These are phyloP conservation scores for Coemansia sp. DNA, from an alignment of 192 early-diverging fungal genomes.

Conservation along the genomic window DNA sequence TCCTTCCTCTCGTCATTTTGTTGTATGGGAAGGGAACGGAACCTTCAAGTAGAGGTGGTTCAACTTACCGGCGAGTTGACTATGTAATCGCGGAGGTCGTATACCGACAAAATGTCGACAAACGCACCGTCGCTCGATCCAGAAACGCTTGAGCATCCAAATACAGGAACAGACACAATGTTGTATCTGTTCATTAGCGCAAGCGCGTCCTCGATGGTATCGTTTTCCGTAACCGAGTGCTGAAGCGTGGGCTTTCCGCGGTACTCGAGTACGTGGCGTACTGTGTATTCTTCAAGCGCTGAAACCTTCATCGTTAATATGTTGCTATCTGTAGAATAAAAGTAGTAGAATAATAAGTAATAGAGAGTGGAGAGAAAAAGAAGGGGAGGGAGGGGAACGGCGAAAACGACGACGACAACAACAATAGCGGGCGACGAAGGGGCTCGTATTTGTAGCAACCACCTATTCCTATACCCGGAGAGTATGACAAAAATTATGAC, in stretches of 20 bases:
- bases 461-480: not conserved
- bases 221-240: conserved; percentile 19
- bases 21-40: not conserved
- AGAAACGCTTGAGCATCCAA: conserved; percentile 5
- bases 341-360: not conserved
- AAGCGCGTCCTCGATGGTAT: conserved; percentile 33
- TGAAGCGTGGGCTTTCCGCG: conserved; percentile 38
- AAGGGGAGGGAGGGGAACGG: not conserved
- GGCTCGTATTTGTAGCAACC: too few species aligned
- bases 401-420: not conserved
- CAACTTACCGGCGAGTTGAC: conserved; percentile 32
- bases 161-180: conserved; percentile 51
- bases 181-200: conserved; percentile 36
- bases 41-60: too few species aligned
- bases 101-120: conserved; percentile 50
- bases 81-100: conserved; percentile 53
- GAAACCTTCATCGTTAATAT: conserved; percentile 29
- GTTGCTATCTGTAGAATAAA: not conserved
- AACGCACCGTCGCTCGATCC: conserved; percentile 9
- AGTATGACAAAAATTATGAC: not conserved
- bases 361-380: not conserved
- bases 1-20: too few species aligned
- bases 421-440: too few species aligned
- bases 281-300: conserved; percentile 38
- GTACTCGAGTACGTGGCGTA: conserved; percentile 45